Conservation (phyloP, 805 yeast species). For the Candida fluviatilis region DNA sequence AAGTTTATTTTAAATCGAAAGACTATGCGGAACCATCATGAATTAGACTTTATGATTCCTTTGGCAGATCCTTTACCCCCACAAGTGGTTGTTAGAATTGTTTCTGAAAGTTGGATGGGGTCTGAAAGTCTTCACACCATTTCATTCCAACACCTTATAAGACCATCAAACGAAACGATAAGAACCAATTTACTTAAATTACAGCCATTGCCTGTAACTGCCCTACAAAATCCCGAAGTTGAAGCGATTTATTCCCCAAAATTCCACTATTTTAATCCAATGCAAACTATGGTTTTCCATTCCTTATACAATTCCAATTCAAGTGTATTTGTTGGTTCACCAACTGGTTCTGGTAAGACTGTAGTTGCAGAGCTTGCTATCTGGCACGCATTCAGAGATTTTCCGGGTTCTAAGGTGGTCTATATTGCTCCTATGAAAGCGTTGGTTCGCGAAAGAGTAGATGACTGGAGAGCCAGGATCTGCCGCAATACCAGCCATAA, state of each 20-base stretch:
- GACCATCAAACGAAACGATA: conserved; percentile 83
- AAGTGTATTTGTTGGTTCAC: conserved; percentile 91
- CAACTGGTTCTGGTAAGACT: conserved; percentile 98
- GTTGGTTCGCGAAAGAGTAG: conserved; percentile 76
- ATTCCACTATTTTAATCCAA: conserved; percentile 90
- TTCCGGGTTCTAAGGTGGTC: conserved; percentile 76
- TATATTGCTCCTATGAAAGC: conserved; percentile 92
- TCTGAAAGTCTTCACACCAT: conserved; percentile 71
- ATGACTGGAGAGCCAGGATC: conserved; percentile 66
- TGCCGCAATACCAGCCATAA: conserved; percentile 42
- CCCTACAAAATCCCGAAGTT: conserved; percentile 62
- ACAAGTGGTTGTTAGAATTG: conserved; percentile 72
- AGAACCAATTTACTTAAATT: conserved; percentile 75
- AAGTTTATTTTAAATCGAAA: conserved; percentile 64
- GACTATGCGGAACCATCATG: conserved; percentile 53
- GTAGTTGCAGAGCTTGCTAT: conserved; percentile 95
- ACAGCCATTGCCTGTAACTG: conserved; percentile 83
- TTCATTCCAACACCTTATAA: conserved; percentile 84
- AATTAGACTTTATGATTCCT: conserved; percentile 90
- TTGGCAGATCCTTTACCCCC: conserved; percentile 85
- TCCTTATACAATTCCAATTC: conserved; percentile 75
- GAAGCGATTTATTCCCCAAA: conserved; percentile 64
- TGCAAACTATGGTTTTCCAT: conserved; percentile 97
- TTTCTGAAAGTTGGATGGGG: conserved; percentile 89
- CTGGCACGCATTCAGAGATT: conserved; percentile 89